Conservation (phyloP, 768 basidiomycete genomes). For the Cubamyces lactineus region DNA sequence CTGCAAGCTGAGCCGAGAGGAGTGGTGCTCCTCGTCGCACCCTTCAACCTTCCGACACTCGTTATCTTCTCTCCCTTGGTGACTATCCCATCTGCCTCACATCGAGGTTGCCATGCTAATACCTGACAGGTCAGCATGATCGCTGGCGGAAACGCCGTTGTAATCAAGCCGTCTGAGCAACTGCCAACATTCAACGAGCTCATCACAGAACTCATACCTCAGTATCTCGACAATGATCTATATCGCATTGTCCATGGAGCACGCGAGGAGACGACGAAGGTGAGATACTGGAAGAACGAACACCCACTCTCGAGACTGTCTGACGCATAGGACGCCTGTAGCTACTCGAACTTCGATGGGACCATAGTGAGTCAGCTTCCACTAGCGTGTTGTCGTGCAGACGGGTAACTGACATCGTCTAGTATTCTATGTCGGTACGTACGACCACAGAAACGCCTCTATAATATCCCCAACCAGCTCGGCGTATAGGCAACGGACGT, state of each 20-base stretch:
- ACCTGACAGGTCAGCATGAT: conserved; percentile 59
- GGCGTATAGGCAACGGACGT: conserved; percentile 36
- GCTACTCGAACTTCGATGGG: conserved; percentile 77
- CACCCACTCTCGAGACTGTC: too few relatives aligned
- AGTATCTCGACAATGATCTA: conserved; percentile 73
- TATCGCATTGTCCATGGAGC: conserved; percentile 72
- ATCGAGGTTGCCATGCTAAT: background rate
- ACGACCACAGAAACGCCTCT: background rate
- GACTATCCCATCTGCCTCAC: conserved; percentile 22
- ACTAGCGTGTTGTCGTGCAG: too few relatives aligned
- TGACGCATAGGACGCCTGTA: conserved; percentile 28
- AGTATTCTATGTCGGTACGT: background rate
- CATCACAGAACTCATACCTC: conserved; percentile 66
- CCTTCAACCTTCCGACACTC: conserved; percentile 78
- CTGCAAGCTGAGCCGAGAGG: conserved; percentile 81
- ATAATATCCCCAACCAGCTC: background rate
- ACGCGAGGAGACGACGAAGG: conserved; percentile 63
- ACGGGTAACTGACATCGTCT: background rate
- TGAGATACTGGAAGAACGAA: conserved; percentile 21
- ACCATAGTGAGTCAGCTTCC: conserved; percentile 49
- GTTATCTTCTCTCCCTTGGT: conserved; percentile 62
- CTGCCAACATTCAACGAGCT: conserved; percentile 57
- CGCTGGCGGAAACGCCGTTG: conserved; percentile 73
- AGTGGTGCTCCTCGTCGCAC: conserved; percentile 65
- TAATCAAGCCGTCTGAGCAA: conserved; percentile 79